Evolutionary conservation across 805 yeast species (phyloP), one percentile per base, ranked within the genome.

Genomic region (Kuraishia floccosa): DNA sequence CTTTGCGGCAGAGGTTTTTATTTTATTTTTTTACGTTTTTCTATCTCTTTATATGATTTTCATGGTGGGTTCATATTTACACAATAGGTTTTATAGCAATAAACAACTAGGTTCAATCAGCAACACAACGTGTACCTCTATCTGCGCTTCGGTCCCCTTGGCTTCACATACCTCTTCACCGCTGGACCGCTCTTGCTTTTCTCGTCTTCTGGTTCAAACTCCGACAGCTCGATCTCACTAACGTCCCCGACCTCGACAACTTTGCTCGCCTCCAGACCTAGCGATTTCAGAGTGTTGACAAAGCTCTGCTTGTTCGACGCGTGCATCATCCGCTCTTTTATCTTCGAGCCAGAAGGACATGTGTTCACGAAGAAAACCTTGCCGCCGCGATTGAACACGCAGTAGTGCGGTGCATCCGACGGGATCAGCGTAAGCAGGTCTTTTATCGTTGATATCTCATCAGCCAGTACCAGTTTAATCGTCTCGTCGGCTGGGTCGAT

Each of bases 301-400:
- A 80, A 64, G 6, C 78, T 80, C 31, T 63, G 65, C 47, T 76
- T 79, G 38, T 78, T 79, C 3, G 94, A 71, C 1, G 98, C 97
- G 47, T 86, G 85, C 30, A 86, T 52, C 96, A 89, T 89, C 44
- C 97, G 69, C 31, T 86, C 91, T 52, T 78, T 81, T 25, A 91
- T 91, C 54, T 76, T 77, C 26, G 95, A 78, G 1, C 87, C 86
- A 0, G 93, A 74, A 3, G 98, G 97, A 52, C 96, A 87, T 6
- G 89, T 67, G 49, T 84, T 84, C 20, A 87, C 71, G 50, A 89
- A 86, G 21, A 70, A 71, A 24, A 45, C 42, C 27, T 60, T 52
- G 6, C 40, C 41, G 2, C 56, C 54, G 37, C 59, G 59, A 30
- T 59, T 65, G 47, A 67, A 68, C 17, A 82, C 39, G 19, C 72